Evolutionary conservation across 345 rosid species (phyloP).

Genomic region (Gynandropsis gynandra): DNA sequence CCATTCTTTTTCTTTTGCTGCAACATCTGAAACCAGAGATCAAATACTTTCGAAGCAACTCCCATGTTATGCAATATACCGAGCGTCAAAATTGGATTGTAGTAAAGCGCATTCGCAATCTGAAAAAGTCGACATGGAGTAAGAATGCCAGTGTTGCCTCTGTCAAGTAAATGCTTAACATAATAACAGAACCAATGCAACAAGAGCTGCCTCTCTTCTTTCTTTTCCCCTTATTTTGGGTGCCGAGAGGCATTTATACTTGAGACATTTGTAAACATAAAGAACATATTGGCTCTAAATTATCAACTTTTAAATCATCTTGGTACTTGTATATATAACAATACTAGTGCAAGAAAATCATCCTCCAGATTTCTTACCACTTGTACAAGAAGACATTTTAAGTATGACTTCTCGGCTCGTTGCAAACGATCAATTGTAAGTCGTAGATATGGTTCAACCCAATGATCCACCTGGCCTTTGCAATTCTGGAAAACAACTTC

Average conservation of each 20-base stretch:
- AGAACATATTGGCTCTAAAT: constrained; percentile 1
- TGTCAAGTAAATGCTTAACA: neutral
- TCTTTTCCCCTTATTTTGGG: neutral
- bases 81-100: constrained; percentile 73
- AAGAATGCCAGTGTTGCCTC: constrained; percentile 3
- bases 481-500: constrained; percentile 96
- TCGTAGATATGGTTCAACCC: constrained; percentile 92
- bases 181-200: constrained; percentile 7
- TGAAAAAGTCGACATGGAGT: constrained; percentile 23
- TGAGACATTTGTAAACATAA: neutral
- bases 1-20: constrained; percentile 91
- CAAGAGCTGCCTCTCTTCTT: neutral
- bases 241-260: constrained; percentile 6
- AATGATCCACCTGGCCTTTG: constrained; percentile 95
- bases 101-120: constrained; percentile 94
- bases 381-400: constrained; percentile 94
- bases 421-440: constrained; percentile 74
- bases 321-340: constrained; percentile 7
- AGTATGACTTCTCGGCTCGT: constrained; percentile 63
- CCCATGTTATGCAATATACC: constrained; percentile 73
- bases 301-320: neutral
- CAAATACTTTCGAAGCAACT: constrained; percentile 64
- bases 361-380: constrained; percentile 55
- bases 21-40: constrained; percentile 95
- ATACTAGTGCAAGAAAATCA: constrained; percentile 5